Percentiles rank a stretch among this genome's conserved stretches.
phyloP scores from a whole-genome alignment of 2,329 filamentous ascomycete genomes.

The Pezicula carpinea region DNA sequence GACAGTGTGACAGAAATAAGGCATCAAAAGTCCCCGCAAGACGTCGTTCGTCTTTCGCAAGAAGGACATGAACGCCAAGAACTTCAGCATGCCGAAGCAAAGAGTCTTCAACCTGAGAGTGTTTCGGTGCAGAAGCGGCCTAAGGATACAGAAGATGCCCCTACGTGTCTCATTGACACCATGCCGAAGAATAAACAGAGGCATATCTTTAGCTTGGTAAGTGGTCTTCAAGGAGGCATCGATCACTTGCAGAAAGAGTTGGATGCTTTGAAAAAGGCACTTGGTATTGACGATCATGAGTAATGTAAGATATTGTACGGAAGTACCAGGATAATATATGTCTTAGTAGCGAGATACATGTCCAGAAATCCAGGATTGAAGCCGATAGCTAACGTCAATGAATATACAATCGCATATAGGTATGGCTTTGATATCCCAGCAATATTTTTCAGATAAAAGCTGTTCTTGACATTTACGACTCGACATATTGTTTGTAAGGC shows the following conservation, averaged over 20 bases:
- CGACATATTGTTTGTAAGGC: too few relatives aligned
- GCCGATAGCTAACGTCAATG: too few relatives aligned
- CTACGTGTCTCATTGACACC: constrained; percentile 12
- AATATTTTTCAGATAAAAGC: too few relatives aligned
- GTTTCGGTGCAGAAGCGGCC: neutral
- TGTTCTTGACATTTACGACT: too few relatives aligned
- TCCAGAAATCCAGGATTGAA: too few relatives aligned
- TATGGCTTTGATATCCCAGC: too few relatives aligned
- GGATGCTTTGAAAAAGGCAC: constrained; percentile 15
- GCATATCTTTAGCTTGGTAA: constrained; percentile 19
- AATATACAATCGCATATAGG: too few relatives aligned
- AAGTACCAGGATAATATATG: too few relatives aligned
- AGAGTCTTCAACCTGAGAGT: too few relatives aligned
- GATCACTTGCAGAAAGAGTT: constrained; percentile 21
- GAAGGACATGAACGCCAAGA: too few relatives aligned
- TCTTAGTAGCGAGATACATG: neutral
- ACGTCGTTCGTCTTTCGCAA: too few relatives aligned
- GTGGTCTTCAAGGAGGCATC: constrained; percentile 18
- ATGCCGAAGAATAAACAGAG: constrained; percentile 17
- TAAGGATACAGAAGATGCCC: neutral
- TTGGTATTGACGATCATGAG: constrained; percentile 20
- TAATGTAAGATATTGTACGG: too few relatives aligned
- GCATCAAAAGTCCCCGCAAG: neutral
- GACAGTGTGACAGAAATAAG: neutral
- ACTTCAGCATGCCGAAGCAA: neutral